Conservation (phyloP, 1,139 yeast species). For the Blastobotrys petasosporus region DNA sequence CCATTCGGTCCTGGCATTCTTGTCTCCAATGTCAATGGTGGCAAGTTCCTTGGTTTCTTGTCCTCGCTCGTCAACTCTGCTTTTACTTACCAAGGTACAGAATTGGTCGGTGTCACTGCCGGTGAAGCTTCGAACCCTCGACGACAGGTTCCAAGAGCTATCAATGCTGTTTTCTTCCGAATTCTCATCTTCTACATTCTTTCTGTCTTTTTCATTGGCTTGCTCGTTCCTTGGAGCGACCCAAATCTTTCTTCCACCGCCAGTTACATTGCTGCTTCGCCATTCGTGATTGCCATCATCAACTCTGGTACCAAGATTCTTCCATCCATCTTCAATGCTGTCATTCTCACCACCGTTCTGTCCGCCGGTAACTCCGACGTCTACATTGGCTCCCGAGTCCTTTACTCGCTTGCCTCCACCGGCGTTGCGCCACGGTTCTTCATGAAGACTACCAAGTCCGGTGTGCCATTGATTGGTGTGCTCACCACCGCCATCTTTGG, state of each 20-base stretch:
- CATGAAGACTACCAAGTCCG: conserved; percentile 41
- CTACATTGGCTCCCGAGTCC: conserved; percentile 53
- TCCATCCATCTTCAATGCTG: conserved; percentile 59
- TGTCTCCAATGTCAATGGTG: conserved; percentile 42
- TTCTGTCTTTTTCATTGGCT: conserved; percentile 62
- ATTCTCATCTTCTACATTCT: conserved; percentile 62
- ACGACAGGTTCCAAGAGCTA: conserved; percentile 69
- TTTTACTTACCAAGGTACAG: conserved; percentile 74
- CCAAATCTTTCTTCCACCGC: conserved; percentile 41
- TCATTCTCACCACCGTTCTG: conserved; percentile 57
- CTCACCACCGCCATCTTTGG: conserved; percentile 44
- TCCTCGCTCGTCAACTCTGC: conserved; percentile 62
- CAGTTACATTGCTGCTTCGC: conserved; percentile 67
- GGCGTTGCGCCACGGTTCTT: conserved; percentile 49
- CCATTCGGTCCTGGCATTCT: conserved; percentile 50
- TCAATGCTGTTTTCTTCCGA: conserved; percentile 70
- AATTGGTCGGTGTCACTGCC: conserved; percentile 64
- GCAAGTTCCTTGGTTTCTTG: conserved; percentile 56
- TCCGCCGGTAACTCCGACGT: conserved; percentile 72
- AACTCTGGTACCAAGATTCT: conserved; percentile 63
- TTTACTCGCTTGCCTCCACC: conserved; percentile 54
- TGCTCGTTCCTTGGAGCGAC: conserved; percentile 70
- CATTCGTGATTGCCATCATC: conserved; percentile 58
- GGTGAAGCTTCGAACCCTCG: conserved; percentile 77
- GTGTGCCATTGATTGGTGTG: conserved; percentile 55